Conservation (phyloP, 257 asterid genomes). For the Rubia yunnanensis region DNA sequence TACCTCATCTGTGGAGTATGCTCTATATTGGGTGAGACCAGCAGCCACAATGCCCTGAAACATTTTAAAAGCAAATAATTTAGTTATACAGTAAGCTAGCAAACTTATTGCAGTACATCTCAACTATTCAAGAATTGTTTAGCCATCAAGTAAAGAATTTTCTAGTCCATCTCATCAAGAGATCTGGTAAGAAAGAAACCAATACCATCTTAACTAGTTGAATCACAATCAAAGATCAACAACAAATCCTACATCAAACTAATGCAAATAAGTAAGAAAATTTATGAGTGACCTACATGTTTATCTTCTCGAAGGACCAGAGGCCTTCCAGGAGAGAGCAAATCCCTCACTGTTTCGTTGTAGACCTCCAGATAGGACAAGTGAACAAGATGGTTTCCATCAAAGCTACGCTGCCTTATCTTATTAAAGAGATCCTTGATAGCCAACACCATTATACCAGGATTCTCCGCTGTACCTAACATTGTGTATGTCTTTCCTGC, state of each 20-base stretch:
- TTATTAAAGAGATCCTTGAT: constrained; percentile 55
- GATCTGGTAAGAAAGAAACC: background rate
- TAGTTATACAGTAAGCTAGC: background rate
- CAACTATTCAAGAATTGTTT: background rate
- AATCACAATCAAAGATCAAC: background rate
- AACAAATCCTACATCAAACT: background rate
- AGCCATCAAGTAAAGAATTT: background rate
- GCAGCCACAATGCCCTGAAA: constrained; percentile 57
- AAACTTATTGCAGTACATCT: background rate
- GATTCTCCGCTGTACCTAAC: constrained; percentile 55
- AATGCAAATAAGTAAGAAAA: background rate
- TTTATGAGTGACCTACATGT: constrained; percentile 24
- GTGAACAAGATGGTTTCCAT: constrained; percentile 48
- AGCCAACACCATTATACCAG: constrained; percentile 65
- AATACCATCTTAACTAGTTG: background rate
- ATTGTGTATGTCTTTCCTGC: constrained; percentile 64
- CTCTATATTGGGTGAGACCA: constrained; percentile 56
- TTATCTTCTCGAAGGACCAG: constrained; percentile 63
- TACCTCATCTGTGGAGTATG: constrained; percentile 58
- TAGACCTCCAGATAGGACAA: constrained; percentile 62
- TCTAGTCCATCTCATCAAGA: background rate
- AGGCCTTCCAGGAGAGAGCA: constrained; percentile 58
- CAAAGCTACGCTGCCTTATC: constrained; percentile 42
- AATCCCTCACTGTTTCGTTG: constrained; percentile 56
- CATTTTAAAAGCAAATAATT: background rate